Evolutionary conservation across 1,284 basidiomycete species (phyloP).

Genomic region (Tetrapyrgos nigripes): DNA sequence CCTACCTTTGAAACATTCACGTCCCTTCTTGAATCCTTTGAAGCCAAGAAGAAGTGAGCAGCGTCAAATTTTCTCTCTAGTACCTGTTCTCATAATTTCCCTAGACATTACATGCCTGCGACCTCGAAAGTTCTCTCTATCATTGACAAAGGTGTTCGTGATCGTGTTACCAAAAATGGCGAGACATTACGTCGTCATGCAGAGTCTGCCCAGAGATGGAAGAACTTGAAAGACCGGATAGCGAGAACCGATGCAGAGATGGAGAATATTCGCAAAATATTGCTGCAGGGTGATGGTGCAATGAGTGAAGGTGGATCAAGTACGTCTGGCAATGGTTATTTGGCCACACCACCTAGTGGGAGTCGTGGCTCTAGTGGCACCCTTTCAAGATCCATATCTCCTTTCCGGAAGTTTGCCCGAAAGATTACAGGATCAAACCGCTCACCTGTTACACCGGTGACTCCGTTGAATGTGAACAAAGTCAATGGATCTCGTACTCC

Average conservation of each 20-base stretch:
- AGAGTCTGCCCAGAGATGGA: constrained; percentile 87
- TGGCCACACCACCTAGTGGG: constrained; percentile 66
- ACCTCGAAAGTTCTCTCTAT: constrained; percentile 92
- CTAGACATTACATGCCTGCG: constrained; percentile 89
- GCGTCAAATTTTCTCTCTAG: not conserved
- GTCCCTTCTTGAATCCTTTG: constrained; percentile 73
- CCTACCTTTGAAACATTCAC: constrained; percentile 67
- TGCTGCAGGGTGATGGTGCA: constrained; percentile 58
- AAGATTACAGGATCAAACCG: constrained; percentile 58
- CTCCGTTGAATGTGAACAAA: constrained; percentile 56
- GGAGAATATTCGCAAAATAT: constrained; percentile 69
- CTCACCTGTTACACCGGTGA: constrained; percentile 47
- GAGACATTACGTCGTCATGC: constrained; percentile 88
- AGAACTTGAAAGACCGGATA: constrained; percentile 78
- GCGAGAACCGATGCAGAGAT: constrained; percentile 82
- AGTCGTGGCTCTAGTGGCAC: constrained; percentile 54
- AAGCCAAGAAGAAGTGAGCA: constrained; percentile 84
- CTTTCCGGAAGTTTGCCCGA: constrained; percentile 75
- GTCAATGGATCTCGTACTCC: constrained; percentile 45
- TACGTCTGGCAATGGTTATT: constrained; percentile 66
- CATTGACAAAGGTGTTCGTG: constrained; percentile 90
- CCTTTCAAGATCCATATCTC: constrained; percentile 77
- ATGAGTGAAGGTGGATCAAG: constrained; percentile 75
- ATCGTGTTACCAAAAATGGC: constrained; percentile 93
- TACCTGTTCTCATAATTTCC: constrained; percentile 14